A percentile compares a stretch with the other conserved stretches of the same genome.
Evolutionary conservation across 2,329 filamentous ascomycete genomes (phyloP).

Genomic region (Berkeleyomyces basicola): DNA sequence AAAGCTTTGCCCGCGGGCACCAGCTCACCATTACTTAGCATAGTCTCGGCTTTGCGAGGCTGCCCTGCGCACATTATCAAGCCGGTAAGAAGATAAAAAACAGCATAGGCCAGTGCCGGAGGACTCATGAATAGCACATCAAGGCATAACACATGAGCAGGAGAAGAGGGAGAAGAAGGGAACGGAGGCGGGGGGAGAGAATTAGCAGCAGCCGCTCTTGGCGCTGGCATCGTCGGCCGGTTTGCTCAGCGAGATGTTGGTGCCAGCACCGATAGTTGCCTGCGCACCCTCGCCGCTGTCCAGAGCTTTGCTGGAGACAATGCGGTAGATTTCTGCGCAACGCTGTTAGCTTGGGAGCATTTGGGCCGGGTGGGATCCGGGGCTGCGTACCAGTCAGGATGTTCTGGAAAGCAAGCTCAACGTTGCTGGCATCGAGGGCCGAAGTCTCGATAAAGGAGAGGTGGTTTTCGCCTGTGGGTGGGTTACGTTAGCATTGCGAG

Average conservation of each 20-base stretch:
- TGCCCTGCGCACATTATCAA: slow-evolving; percentile 4
- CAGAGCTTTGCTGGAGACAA: slow-evolving; percentile 93
- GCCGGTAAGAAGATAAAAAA: slow-evolving; percentile 3
- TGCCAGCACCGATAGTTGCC: slow-evolving; percentile 62
- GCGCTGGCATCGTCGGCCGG: slow-evolving; percentile 57
- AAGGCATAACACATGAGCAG: slow-evolving; percentile 10
- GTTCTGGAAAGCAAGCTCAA: slow-evolving; percentile 98
- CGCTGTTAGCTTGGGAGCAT: background rate
- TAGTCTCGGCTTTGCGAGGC: background rate
- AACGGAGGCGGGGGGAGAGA: background rate
- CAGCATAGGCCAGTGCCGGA: background rate
- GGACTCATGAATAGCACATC: slow-evolving; percentile 9
- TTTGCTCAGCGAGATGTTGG: slow-evolving; percentile 76
- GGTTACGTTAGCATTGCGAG: background rate
- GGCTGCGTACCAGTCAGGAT: slow-evolving; percentile 73
- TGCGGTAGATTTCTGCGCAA: slow-evolving; percentile 84
- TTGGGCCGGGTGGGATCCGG: background rate
- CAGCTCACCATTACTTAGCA: slow-evolving; percentile 5
- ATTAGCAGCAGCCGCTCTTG: slow-evolving; percentile 67
- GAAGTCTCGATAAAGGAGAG: slow-evolving; percentile 99
- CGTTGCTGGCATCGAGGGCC: slow-evolving; percentile 94
- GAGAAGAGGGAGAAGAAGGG: background rate
- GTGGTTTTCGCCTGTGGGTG: slow-evolving; percentile 69
- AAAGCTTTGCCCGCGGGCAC: slow-evolving; percentile 5
- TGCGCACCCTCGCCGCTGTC: slow-evolving; percentile 73